These are phyloP conservation scores for Yamagishiella unicocca DNA, from an alignment of 139 green algal genomes.

Conservation along the genomic window DNA sequence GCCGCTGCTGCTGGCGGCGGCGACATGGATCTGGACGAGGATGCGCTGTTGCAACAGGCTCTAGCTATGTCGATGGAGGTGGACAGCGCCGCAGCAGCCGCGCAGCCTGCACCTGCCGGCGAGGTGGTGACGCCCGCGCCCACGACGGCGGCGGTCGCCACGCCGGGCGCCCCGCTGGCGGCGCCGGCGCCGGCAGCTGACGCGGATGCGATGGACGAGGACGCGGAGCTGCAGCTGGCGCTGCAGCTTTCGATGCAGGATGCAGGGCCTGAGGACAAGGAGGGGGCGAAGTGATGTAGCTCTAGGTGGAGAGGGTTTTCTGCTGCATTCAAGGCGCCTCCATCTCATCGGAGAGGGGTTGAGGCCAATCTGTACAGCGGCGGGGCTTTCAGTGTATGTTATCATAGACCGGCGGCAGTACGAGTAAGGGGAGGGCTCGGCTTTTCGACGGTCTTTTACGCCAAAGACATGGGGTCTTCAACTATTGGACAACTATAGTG, in stretches of 20 bases:
- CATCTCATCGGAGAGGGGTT: no score
- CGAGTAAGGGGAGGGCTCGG: no score
- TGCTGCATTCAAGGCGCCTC: no score
- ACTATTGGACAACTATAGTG: no score
- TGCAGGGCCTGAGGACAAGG: slow-evolving; percentile 30
- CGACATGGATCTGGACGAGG: slow-evolving; percentile 76
- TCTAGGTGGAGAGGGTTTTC: background rate
- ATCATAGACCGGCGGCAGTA: no score
- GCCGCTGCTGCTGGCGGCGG: slow-evolving; percentile 28
- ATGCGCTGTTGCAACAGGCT: slow-evolving; percentile 77
- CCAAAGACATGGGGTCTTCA: no score
- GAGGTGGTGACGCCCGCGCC: slow-evolving; percentile 8
- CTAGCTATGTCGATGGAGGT: slow-evolving; percentile 96
- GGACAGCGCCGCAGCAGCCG: slow-evolving; percentile 15
- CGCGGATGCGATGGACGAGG: slow-evolving; percentile 60
- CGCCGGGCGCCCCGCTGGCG: slow-evolving; percentile 29
- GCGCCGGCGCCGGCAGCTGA: slow-evolving; percentile 39
- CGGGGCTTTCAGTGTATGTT: no score
- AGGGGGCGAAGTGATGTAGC: slow-evolving; percentile 13
- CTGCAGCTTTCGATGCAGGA: slow-evolving; percentile 80
- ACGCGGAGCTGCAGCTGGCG: slow-evolving; percentile 77
- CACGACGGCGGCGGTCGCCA: slow-evolving; percentile 42
- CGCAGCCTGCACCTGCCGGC: background rate
- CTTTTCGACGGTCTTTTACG: no score
- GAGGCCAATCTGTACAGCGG: no score